Percentiles rank a stretch among this genome's conserved stretches.
phyloP scores from a whole-genome alignment of 148 eudicot species.

The Dianthus caryophyllus region DNA sequence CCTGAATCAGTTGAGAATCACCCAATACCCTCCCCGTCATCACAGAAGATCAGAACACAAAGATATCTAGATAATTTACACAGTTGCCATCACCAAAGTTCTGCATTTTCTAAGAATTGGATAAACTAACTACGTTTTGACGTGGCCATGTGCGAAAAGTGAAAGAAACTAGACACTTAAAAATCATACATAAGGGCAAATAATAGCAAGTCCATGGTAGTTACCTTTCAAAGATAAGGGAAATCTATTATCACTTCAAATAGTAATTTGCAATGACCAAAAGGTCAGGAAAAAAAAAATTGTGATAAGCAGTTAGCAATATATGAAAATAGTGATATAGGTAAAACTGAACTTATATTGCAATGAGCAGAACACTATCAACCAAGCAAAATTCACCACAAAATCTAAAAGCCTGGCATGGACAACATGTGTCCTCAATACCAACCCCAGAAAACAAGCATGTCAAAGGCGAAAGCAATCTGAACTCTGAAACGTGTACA shows the following conservation, averaged over 20 bases:
- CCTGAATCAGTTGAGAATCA: no score
- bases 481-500: no score
- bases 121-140: background rate
- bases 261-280: background rate
- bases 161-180: background rate
- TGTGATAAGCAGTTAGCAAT: no score
- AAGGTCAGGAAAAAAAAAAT: no score
- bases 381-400: no score
- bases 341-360: no score
- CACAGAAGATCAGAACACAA: background rate
- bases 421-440: no score
- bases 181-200: background rate
- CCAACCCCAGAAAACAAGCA: no score
- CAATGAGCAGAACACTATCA: no score
- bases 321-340: no score
- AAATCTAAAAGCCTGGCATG: no score
- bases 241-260: background rate
- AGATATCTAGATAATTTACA: background rate
- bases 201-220: background rate
- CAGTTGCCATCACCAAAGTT: background rate
- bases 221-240: background rate
- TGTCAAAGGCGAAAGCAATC: no score
- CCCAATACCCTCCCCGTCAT: background rate
- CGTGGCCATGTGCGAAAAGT: background rate
- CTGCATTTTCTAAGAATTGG: background rate